A percentile compares a stretch with the other conserved stretches of the same genome.
These are phyloP conservation scores for Phascolomyces articulosus DNA, from an alignment of 371 early-diverging fungal species.

Conservation along the genomic window DNA sequence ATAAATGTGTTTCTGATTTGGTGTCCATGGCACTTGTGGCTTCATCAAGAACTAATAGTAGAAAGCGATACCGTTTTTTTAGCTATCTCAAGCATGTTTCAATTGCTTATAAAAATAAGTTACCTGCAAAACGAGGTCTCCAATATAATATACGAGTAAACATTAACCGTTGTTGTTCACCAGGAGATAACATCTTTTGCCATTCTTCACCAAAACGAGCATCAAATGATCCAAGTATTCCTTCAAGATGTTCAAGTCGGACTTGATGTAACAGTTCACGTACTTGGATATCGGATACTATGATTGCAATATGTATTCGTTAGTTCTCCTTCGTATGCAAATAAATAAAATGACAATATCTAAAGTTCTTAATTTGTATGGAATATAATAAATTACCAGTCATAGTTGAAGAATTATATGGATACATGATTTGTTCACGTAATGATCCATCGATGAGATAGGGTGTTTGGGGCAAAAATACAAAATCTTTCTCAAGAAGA, in stretches of 20 bases:
- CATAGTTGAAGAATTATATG: conserved; percentile 31
- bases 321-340: background rate
- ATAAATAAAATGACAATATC: background rate
- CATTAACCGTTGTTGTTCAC: conserved; percentile 76
- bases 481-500: conserved; percentile 39
- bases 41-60: conserved; percentile 69
- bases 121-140: conserved; percentile 71
- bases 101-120: background rate
- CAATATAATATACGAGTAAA: conserved; percentile 73
- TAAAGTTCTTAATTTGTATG: background rate
- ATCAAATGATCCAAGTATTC: conserved; percentile 54
- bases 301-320: background rate
- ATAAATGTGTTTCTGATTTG: conserved; percentile 53
- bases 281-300: conserved; percentile 59
- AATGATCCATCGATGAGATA: conserved; percentile 72
- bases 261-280: conserved; percentile 45
- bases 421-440: conserved; percentile 72
- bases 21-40: conserved; percentile 74
- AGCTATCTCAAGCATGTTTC: background rate
- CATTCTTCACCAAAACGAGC: conserved; percentile 59
- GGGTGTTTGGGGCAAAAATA: conserved; percentile 73
- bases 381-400: conserved; percentile 19
- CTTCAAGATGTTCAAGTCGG: conserved; percentile 54
- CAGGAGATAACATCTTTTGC: conserved; percentile 74
- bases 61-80: background rate